phyloP scores from a whole-genome alignment of 352 stramenopile species.

The Phytophthora macrochlamydospora region DNA sequence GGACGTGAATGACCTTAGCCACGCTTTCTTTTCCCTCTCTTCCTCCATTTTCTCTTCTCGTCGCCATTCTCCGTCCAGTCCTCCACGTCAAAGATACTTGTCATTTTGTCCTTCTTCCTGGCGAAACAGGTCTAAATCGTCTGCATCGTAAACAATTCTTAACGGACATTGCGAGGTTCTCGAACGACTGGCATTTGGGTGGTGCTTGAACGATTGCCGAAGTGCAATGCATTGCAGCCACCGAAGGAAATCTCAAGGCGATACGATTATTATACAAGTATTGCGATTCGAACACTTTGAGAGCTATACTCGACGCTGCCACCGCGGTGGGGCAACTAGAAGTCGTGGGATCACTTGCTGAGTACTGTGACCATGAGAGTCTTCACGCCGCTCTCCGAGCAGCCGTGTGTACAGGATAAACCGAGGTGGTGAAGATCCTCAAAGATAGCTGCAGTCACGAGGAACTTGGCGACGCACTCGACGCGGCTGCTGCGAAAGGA shows the following conservation, averaged over 20 bases:
- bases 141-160: too few species aligned
- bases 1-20: too few species aligned
- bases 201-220: not conserved
- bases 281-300: too few species aligned
- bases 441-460: not conserved
- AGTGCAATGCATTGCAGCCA: not conserved
- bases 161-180: not conserved
- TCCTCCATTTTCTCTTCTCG: too few species aligned
- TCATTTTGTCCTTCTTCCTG: too few species aligned
- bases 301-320: too few species aligned
- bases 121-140: too few species aligned
- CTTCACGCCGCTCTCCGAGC: not conserved
- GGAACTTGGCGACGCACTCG: not conserved
- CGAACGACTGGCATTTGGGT: not conserved
- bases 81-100: too few species aligned
- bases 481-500: not conserved
- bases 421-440: not conserved
- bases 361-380: not conserved
- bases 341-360: too few species aligned
- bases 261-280: not conserved
- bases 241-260: not conserved
- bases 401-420: not conserved
- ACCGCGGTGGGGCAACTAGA: too few species aligned
- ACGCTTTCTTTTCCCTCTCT: too few species aligned
- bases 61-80: too few species aligned